Evolutionary conservation across 768 basidiomycete species (phyloP).

Genomic region (Collybiopsis confluens): DNA sequence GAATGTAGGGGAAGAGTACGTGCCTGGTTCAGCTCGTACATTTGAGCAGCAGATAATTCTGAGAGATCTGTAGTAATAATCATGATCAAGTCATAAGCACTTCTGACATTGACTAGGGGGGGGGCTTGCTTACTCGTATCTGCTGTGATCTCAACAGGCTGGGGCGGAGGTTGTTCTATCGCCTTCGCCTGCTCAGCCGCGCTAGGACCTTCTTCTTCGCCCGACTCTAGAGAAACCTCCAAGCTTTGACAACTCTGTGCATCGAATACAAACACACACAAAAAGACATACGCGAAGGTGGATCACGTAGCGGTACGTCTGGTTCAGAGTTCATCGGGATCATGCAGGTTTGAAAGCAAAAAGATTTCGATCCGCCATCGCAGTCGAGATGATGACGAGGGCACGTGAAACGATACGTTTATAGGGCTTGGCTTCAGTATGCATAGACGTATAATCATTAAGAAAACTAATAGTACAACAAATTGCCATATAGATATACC

Average conservation of each 20-base stretch:
- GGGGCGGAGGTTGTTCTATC: not conserved
- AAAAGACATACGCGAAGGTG: not conserved
- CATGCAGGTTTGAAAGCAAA: not conserved
- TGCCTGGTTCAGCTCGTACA: conserved; percentile 39
- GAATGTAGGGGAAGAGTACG: not conserved
- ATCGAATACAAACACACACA: no score
- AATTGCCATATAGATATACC: no score
- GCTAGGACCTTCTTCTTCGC: not conserved
- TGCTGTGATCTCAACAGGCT: not conserved
- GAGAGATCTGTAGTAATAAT: conserved; percentile 33
- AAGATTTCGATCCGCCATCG: not conserved
- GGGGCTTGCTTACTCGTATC: not conserved
- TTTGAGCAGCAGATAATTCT: conserved; percentile 26
- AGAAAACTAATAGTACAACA: no score
- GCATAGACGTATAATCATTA: no score
- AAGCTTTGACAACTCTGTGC: no score
- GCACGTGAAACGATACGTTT: no score
- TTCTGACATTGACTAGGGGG: no score
- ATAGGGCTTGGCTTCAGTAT: no score
- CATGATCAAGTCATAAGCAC: no score
- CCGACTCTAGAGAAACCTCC: no score
- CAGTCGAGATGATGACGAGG: not conserved
- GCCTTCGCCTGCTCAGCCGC: not conserved
- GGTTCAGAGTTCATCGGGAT: not conserved
- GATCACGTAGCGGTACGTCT: not conserved